Evolutionary conservation across 2,329 filamentous ascomycete species (phyloP).

Genomic region (Coniochaeta hoffmannii): DNA sequence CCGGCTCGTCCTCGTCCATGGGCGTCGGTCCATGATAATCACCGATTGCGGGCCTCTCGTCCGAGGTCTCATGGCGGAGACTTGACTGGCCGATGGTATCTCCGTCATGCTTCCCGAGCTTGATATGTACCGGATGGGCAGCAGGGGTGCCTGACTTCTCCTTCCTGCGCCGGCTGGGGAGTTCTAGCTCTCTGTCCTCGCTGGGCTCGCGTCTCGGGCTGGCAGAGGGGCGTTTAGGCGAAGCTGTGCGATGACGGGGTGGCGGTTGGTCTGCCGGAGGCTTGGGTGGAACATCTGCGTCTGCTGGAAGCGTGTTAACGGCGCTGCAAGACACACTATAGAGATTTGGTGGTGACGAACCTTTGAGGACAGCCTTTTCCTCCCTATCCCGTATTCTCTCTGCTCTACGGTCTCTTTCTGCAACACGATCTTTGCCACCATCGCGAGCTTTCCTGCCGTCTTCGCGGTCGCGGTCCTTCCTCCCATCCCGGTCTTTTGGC

Average conservation of each 20-base stretch:
- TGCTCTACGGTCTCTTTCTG: neutral
- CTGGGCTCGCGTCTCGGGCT: conserved; percentile 8
- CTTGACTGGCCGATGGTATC: conserved; percentile 1
- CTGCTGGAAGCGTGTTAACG: neutral
- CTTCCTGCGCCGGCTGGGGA: conserved; percentile 14
- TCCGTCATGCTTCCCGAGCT: neutral
- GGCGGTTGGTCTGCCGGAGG: neutral
- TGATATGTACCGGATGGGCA: conserved; percentile 7
- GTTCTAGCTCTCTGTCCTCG: conserved; percentile 8
- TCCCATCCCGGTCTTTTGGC: neutral
- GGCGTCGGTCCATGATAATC: conserved; percentile 11
- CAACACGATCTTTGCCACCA: neutral
- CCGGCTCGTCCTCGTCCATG: conserved; percentile 22
- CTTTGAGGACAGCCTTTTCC: neutral
- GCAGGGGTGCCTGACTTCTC: conserved; percentile 7
- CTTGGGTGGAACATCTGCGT: neutral
- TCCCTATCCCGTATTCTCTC: neutral
- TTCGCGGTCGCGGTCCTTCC: neutral
- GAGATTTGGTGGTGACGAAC: neutral
- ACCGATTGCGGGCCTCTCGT: conserved; percentile 7
- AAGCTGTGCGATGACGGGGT: conserved; percentile 1
- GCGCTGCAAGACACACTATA: neutral
- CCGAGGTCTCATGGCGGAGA: conserved; percentile 1
- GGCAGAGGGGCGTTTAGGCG: conserved; percentile 10
- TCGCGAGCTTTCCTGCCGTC: neutral